These are phyloP conservation scores for Halophytophthora polymorphica DNA, from an alignment of 352 stramenopile genomes.

Conservation along the genomic window DNA sequence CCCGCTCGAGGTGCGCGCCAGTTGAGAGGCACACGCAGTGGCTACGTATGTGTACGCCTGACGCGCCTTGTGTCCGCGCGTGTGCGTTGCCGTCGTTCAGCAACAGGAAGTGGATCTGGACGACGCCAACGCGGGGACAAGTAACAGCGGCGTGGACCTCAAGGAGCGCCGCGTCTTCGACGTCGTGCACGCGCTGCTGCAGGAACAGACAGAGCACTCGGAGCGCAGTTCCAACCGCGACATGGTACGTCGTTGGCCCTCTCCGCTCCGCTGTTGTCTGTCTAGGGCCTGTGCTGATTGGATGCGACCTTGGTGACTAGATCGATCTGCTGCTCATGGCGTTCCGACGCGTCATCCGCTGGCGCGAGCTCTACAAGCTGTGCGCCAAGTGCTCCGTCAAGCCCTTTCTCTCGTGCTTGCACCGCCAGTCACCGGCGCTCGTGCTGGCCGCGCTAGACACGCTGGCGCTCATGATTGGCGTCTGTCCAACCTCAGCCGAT, in stretches of 20 bases:
- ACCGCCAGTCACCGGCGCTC: conserved; percentile 52
- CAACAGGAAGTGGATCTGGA: conserved; percentile 18
- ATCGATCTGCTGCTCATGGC: conserved; percentile 62
- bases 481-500: conserved; percentile 46
- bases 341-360: conserved; percentile 75
- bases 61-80: neutral
- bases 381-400: conserved; percentile 83
- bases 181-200: conserved; percentile 63
- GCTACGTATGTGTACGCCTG: neutral
- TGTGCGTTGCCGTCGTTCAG: neutral
- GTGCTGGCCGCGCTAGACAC: conserved; percentile 62
- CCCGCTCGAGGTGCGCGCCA: conserved; percentile 45
- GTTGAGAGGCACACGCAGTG: too few relatives aligned
- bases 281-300: neutral
- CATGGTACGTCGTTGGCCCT: conserved; percentile 35
- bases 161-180: conserved; percentile 80
- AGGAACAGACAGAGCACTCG: conserved; percentile 57
- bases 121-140: conserved; percentile 23
- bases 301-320: conserved; percentile 11
- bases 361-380: conserved; percentile 77
- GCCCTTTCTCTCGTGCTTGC: conserved; percentile 65
- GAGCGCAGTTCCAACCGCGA: conserved; percentile 51
- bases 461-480: conserved; percentile 54
- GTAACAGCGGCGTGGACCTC: conserved; percentile 44
- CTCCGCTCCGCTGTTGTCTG: neutral